Conservation (phyloP, 495 filamentous ascomycete genomes). For the Mytilinidion resinicola region DNA sequence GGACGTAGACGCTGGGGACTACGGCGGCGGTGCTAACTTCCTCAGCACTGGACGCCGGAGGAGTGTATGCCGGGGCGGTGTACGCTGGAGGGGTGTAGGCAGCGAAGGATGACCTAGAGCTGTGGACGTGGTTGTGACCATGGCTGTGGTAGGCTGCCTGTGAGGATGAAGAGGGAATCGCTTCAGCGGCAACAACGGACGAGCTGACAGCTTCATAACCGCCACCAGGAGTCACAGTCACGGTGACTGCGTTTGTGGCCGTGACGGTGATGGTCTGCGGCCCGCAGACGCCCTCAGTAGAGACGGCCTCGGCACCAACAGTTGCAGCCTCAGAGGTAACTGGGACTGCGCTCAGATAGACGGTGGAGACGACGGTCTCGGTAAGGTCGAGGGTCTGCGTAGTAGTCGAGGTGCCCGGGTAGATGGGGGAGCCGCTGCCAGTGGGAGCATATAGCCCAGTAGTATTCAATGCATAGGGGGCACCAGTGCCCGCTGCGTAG, state of each 20-base stretch:
- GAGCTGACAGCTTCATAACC: background rate
- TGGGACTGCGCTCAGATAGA: conserved; percentile 9
- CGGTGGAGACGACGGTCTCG: conserved; percentile 15
- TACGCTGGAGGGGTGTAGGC: background rate
- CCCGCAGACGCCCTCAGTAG: conserved; percentile 11
- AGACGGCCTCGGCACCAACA: conserved; percentile 3
- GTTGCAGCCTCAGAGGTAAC: background rate
- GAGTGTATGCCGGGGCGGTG: background rate
- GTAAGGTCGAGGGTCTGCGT: conserved; percentile 16
- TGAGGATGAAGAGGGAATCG: background rate
- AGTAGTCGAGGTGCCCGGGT: conserved; percentile 14
- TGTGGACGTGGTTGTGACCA: background rate
- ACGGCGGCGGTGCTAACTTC: background rate
- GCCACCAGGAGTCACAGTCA: conserved; percentile 20
- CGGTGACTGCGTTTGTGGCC: conserved; percentile 27
- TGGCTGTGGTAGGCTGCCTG: too few species aligned
- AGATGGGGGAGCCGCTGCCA: conserved; percentile 10
- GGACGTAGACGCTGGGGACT: background rate
- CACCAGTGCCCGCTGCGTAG: conserved; percentile 13
- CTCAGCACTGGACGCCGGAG: background rate
- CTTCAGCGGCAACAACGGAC: background rate
- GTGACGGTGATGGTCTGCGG: conserved; percentile 22
- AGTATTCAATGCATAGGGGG: conserved; percentile 17
- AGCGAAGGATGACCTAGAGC: background rate
- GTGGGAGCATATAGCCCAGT: conserved; percentile 14